These are phyloP conservation scores for Boletus albobrunnescens DNA, from an alignment of 1,284 basidiomycete genomes.

Conservation along the genomic window DNA sequence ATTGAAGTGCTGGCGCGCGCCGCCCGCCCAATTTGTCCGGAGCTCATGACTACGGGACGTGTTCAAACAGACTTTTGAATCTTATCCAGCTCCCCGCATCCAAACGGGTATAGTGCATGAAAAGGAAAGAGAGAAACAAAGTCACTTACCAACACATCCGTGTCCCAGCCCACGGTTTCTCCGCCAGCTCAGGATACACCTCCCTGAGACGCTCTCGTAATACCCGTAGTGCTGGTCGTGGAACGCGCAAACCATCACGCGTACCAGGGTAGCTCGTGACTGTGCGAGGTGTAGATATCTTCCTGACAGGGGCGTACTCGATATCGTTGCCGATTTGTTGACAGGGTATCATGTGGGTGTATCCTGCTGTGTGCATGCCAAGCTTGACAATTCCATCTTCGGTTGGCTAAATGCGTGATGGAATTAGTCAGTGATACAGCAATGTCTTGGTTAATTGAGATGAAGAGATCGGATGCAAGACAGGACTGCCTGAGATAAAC, in stretches of 20 bases:
- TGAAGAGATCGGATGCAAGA: not conserved
- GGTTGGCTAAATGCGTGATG: slow-evolving; percentile 53
- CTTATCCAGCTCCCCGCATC: not conserved
- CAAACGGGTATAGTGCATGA: not conserved
- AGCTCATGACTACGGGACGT: not conserved
- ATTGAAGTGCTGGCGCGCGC: not conserved
- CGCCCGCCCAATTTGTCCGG: not conserved
- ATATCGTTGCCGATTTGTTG: slow-evolving; percentile 1
- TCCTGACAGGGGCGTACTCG: slow-evolving; percentile 14
- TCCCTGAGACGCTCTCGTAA: slow-evolving; percentile 52
- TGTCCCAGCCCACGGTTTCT: slow-evolving; percentile 63
- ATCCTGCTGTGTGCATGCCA: slow-evolving; percentile 67
- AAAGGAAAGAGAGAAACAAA: not conserved
- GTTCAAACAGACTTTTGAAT: not conserved
- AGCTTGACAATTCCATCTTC: slow-evolving; percentile 67
- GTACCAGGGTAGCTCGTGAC: slow-evolving; percentile 46
- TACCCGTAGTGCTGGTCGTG: slow-evolving; percentile 45
- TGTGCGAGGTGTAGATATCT: slow-evolving; percentile 67
- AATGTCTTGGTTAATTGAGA: not conserved
- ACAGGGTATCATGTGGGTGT: slow-evolving; percentile 42
- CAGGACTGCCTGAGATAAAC: not conserved
- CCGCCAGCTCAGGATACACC: slow-evolving; percentile 70
- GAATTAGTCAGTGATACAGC: slow-evolving; percentile 2
- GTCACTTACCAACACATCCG: slow-evolving; percentile 76
- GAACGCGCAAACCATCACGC: slow-evolving; percentile 57